Evolutionary conservation across 2,329 filamentous ascomycete species (phyloP).

Genomic region (Aphanoascus verrucosus): DNA sequence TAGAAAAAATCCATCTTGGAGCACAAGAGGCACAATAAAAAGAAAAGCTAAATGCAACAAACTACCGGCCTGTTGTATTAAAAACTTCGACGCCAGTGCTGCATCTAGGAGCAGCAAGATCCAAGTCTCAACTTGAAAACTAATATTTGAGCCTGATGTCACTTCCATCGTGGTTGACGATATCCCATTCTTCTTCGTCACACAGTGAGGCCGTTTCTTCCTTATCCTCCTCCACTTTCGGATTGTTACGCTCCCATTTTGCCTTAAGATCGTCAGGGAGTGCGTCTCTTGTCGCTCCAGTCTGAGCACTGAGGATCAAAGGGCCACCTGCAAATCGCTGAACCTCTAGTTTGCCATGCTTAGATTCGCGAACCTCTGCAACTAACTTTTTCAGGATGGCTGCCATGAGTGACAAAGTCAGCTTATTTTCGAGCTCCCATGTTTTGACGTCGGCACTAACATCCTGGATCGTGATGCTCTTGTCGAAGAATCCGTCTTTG

Average conservation of each 20-base stretch:
- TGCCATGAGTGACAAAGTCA: slow-evolving; percentile 11
- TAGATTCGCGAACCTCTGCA: background rate
- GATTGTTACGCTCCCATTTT: slow-evolving; percentile 1
- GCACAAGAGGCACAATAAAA: too few species aligned
- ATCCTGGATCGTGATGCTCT: slow-evolving; percentile 31
- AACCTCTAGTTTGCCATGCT: slow-evolving; percentile 4
- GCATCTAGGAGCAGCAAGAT: background rate
- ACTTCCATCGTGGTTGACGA: background rate
- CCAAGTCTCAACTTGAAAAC: background rate
- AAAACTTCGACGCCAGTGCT: background rate
- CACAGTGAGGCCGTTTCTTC: background rate
- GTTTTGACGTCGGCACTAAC: slow-evolving; percentile 26
- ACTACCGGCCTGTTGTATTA: background rate
- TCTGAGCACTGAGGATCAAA: slow-evolving; percentile 1
- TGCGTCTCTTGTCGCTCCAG: background rate
- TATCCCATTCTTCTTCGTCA: slow-evolving; percentile 1
- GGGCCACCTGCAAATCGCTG: background rate
- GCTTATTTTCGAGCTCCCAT: slow-evolving; percentile 37
- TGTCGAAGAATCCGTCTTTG: slow-evolving; percentile 33
- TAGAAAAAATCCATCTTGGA: too few species aligned
- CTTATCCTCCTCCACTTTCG: background rate
- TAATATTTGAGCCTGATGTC: slow-evolving; percentile 2
- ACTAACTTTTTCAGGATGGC: slow-evolving; percentile 8
- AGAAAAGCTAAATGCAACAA: too few species aligned
- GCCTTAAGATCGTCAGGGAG: slow-evolving; percentile 9